Evolutionary conservation across 495 filamentous ascomycete genomes (phyloP).

Genomic region (Talaromyces ruber): DNA sequence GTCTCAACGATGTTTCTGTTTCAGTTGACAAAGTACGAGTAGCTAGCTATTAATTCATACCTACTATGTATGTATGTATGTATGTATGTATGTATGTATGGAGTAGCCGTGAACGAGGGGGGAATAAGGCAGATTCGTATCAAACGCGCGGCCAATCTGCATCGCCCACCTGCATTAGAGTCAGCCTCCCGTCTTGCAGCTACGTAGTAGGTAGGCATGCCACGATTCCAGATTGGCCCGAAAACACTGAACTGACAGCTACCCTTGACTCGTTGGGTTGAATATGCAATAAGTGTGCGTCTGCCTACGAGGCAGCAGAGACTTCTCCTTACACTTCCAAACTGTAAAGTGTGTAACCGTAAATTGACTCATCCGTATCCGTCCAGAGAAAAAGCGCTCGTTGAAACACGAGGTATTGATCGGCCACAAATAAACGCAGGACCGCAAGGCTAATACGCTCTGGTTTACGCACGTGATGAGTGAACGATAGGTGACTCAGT

Average conservation of each 20-base stretch:
- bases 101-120: neutral
- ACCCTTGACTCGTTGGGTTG: neutral
- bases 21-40: neutral
- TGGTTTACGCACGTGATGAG: neutral
- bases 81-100: neutral
- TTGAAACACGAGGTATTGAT: neutral
- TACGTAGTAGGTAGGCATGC: too few relatives aligned
- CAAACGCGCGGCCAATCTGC: neutral
- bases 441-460: neutral
- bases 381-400: neutral
- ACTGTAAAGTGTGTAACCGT: neutral
- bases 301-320: neutral
- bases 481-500: neutral
- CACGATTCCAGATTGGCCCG: neutral
- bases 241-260: neutral
- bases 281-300: neutral
- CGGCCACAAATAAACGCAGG: neutral
- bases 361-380: neutral
- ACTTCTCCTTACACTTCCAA: neutral
- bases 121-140: neutral
- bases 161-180: neutral
- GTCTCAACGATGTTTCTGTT: neutral
- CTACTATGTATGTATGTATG: neutral
- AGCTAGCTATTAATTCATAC: too few relatives aligned
- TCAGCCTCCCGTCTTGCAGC: neutral